Percentiles rank a stretch among this genome's conserved stretches.
Evolutionary conservation across 768 basidiomycete genomes (phyloP).

Genomic region (Hericium alpestre): DNA sequence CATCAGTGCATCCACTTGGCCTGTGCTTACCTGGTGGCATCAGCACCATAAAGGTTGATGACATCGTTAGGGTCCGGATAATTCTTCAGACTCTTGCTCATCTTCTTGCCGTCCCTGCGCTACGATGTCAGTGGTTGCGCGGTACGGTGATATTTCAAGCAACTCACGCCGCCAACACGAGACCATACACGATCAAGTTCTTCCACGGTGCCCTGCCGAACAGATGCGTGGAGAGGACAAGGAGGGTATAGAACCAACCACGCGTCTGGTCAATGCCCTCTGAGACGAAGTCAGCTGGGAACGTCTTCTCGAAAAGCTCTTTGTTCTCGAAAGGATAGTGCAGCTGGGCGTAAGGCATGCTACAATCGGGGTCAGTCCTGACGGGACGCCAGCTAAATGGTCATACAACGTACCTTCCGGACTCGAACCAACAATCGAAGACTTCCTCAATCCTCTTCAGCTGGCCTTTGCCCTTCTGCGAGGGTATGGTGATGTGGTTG

Average conservation of each 20-base stretch:
- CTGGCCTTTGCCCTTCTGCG: slow-evolving; percentile 73
- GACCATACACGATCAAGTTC: slow-evolving; percentile 91
- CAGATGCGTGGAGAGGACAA: slow-evolving; percentile 92
- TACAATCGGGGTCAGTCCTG: slow-evolving; percentile 22
- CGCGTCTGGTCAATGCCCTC: slow-evolving; percentile 99
- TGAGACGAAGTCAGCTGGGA: slow-evolving; percentile 94
- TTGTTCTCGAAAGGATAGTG: slow-evolving; percentile 99
- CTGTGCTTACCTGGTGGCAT: slow-evolving; percentile 66
- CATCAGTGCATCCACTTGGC: background rate
- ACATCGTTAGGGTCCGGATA: slow-evolving; percentile 93
- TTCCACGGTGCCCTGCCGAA: slow-evolving; percentile 95
- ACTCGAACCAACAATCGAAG: slow-evolving; percentile 99
- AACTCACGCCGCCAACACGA: slow-evolving; percentile 84
- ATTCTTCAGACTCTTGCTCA: slow-evolving; percentile 96
- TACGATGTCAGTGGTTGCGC: background rate
- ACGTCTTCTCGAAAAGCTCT: slow-evolving; percentile 70
- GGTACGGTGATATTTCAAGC: too few relatives aligned
- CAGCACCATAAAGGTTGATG: slow-evolving; percentile 87
- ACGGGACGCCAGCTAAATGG: background rate
- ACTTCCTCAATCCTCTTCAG: slow-evolving; percentile 93
- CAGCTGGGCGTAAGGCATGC: slow-evolving; percentile 96
- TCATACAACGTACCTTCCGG: slow-evolving; percentile 63
- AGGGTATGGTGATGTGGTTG: slow-evolving; percentile 94
- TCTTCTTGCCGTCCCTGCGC: slow-evolving; percentile 90
- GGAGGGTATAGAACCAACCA: slow-evolving; percentile 98